Evolutionary conservation across 2,329 filamentous ascomycete species (phyloP), one percentile per base, ranked within the genome.

Genomic region (Colletotrichum shisoi): DNA sequence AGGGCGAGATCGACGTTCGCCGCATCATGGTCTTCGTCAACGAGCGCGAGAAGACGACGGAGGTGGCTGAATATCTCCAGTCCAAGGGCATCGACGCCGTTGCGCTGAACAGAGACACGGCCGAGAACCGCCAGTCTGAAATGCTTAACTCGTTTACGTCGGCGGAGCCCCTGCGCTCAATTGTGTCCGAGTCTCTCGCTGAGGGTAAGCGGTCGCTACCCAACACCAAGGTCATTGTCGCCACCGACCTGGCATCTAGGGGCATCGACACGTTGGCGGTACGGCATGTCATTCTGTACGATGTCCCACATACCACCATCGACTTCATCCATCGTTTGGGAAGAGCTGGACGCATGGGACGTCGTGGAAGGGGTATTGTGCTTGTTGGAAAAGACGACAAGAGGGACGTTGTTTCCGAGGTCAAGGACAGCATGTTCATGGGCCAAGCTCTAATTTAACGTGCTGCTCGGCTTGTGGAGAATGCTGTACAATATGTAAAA

Each of bases 301-400:
- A 99, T 76, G 94, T 99, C n/a, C 95, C 95, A 4, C 94, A 98
- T 76, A 96, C 92, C 0, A 96, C 93, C 0, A 96, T 99, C 68
- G 96, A 99, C 78, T 99, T 99, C 74, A 97, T 99, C 74, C 96
- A 99, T 78, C 90, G 96, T 17, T 87, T 98, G 4, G 95, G 95
- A 17, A 87, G 95, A 64, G 93, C 95, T 1, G 95, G 95, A 0
- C 87, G 95, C 40, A 98, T 98, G 93, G 93, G 93, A 3, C 87
- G 93, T 69, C 86, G 95, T 76, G 95, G 95, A 17, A 85, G 94
- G 63, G 95, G 93, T 21, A 89, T 98, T 70, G 94, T 98, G 34
- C 81, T 99, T 42, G 92, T 97, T 1, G 94, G 94, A 69, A 94
- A 91, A 77, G 87, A 93, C 69, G 95, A 98, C 77, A 84, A 95